These are phyloP conservation scores for Drechslera avenae DNA, from an alignment of 2,329 filamentous ascomycete genomes.

Conservation along the genomic window DNA sequence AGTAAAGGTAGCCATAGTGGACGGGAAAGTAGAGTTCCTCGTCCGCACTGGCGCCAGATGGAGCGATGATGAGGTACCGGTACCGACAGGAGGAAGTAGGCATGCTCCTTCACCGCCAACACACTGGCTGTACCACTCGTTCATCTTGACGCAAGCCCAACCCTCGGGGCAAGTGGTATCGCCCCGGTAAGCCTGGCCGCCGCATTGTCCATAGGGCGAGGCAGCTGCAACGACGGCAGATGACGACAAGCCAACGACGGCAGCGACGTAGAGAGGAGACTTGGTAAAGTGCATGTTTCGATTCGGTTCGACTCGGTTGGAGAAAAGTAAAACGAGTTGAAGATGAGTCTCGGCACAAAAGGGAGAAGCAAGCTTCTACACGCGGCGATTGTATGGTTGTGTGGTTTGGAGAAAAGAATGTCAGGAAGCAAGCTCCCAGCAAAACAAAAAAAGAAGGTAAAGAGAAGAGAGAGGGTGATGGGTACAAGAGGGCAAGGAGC, in stretches of 20 bases:
- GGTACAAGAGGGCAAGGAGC: slow-evolving; percentile 4
- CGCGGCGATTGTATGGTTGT: not conserved
- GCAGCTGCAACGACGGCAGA: slow-evolving; percentile 37
- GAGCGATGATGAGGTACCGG: slow-evolving; percentile 4
- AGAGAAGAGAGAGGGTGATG: slow-evolving; percentile 9
- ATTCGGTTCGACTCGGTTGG: not conserved
- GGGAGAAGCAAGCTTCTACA: slow-evolving; percentile 25
- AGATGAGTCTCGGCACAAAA: not conserved
- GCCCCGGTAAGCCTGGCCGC: slow-evolving; percentile 50
- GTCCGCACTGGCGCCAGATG: slow-evolving; percentile 7
- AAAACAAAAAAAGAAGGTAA: slow-evolving; percentile 2
- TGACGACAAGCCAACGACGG: slow-evolving; percentile 34
- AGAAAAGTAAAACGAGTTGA: slow-evolving; percentile 1
- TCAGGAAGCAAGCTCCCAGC: slow-evolving; percentile 31
- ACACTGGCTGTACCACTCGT: slow-evolving; percentile 57
- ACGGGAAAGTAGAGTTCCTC: slow-evolving; percentile 13
- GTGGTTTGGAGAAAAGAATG: slow-evolving; percentile 26
- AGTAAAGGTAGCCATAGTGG: slow-evolving; percentile 1
- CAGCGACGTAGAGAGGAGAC: slow-evolving; percentile 32
- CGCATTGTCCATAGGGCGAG: slow-evolving; percentile 52
- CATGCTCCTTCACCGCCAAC: slow-evolving; percentile 12
- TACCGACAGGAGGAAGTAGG: slow-evolving; percentile 5
- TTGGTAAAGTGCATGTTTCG: slow-evolving; percentile 29
- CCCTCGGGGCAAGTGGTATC: slow-evolving; percentile 49
- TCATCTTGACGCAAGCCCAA: slow-evolving; percentile 47